A percentile compares a stretch with the other conserved stretches of the same genome.
These are phyloP conservation scores for Trichoderma aggressivum DNA, from an alignment of 2,329 filamentous ascomycete species.

Conservation along the genomic window DNA sequence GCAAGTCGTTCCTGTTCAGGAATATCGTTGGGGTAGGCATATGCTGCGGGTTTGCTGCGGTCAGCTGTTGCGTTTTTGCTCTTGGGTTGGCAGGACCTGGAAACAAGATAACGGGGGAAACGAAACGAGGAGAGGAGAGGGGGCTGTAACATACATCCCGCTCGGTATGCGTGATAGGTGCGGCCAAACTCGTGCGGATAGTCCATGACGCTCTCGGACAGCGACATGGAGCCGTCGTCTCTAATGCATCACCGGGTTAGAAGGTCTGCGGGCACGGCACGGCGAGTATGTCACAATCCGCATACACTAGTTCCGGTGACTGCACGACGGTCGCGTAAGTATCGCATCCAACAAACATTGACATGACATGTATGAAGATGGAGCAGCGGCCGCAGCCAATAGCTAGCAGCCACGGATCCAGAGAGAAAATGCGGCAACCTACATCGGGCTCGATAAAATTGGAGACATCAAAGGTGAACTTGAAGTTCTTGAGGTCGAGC, in stretches of 20 bases:
- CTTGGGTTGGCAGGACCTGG: too few relatives aligned
- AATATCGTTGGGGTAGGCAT: conserved; percentile 28
- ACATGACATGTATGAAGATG: not conserved
- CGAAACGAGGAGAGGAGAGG: too few relatives aligned
- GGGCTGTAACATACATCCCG: conserved; percentile 8
- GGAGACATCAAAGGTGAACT: conserved; percentile 34
- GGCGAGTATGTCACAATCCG: not conserved
- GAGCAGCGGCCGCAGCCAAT: not conserved
- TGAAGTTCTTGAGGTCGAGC: conserved; percentile 22
- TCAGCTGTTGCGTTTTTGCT: too few relatives aligned
- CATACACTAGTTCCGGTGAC: not conserved
- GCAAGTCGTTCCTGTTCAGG: conserved; percentile 32
- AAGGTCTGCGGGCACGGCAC: not conserved
- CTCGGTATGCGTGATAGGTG: conserved; percentile 19
- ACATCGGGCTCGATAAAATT: conserved; percentile 35
- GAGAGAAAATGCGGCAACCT: conserved; percentile 22
- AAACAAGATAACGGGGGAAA: not conserved
- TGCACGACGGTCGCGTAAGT: not conserved
- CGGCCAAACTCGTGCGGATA: conserved; percentile 40
- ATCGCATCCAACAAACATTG: not conserved
- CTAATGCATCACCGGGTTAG: not conserved
- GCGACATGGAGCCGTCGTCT: conserved; percentile 24
- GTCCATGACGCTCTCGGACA: conserved; percentile 40
- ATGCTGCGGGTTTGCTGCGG: not conserved
- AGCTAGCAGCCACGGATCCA: not conserved